phyloP scores from a whole-genome alignment of 1,284 basidiomycete species.

The Leucocoprinus gongylophorus region DNA sequence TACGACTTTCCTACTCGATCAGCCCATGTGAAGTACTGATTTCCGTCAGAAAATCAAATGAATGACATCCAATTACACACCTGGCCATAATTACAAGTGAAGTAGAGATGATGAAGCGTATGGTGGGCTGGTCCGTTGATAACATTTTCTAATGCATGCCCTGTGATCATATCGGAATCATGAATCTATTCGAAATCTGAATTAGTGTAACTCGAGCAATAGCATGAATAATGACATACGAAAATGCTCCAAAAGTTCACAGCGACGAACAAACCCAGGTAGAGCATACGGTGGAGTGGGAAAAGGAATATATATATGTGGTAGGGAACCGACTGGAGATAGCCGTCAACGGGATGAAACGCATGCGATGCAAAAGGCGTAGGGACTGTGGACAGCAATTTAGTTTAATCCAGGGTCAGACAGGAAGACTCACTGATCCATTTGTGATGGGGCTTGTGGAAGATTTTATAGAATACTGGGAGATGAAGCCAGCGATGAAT shows the following conservation, averaged over 20 bases:
- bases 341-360: conserved; percentile 96
- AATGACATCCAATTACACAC: conserved; percentile 28
- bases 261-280: conserved; percentile 77
- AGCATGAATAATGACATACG: conserved; percentile 37
- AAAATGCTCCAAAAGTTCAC: conserved; percentile 93
- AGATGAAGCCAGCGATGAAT: conserved; percentile 89
- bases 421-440: conserved; percentile 75
- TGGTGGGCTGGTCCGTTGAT: conserved; percentile 99
- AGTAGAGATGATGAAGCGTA: conserved; percentile 93
- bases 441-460: conserved; percentile 98
- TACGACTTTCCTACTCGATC: conserved; percentile 84
- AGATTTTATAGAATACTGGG: conserved; percentile 80
- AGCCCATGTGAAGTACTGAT: conserved; percentile 93
- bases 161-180: conserved; percentile 99
- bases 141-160: conserved; percentile 81
- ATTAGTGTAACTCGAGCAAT: conserved; percentile 3
- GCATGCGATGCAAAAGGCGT: conserved; percentile 96
- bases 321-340: conserved; percentile 90
- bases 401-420: conserved; percentile 3
- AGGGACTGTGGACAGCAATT: conserved; percentile 54
- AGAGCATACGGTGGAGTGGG: conserved; percentile 82
- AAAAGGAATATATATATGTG: conserved; percentile 91
- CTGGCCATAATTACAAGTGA: conserved; percentile 94
- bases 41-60: conserved; percentile 11
- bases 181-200: conserved; percentile 71